These are phyloP conservation scores for Raffaelea albimanens DNA, from an alignment of 2,329 filamentous ascomycete genomes.

Conservation along the genomic window DNA sequence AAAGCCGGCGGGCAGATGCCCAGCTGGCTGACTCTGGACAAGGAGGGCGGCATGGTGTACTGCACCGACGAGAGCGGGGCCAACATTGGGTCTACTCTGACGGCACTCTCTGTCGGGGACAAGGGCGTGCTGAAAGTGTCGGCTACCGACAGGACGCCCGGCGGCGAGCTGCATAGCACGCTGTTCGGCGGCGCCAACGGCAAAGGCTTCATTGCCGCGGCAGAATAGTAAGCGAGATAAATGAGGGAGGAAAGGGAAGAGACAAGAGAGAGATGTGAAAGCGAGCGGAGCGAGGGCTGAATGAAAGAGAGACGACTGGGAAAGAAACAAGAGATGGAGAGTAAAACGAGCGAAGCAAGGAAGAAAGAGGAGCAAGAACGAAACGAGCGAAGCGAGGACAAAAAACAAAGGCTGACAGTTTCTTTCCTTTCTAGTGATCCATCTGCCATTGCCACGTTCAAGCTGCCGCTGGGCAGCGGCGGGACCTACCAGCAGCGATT, in stretches of 20 bases:
- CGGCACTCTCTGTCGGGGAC: conserved; percentile 22
- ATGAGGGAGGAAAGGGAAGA: too few relatives aligned
- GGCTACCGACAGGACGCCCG: conserved; percentile 21
- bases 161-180: conserved; percentile 30
- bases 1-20: conserved; percentile 25
- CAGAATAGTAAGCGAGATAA: conserved; percentile 29
- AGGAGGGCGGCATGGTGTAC: conserved; percentile 22
- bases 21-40: conserved; percentile 27
- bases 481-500: conserved; percentile 24
- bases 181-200: conserved; percentile 29
- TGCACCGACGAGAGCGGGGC: conserved; percentile 26
- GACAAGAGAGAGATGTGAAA: too few relatives aligned
- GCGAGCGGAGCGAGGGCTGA: too few relatives aligned
- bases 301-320: too few relatives aligned
- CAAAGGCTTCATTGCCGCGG: conserved; percentile 29
- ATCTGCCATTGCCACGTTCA: conserved; percentile 33
- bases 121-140: conserved; percentile 22
- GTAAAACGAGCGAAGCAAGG: too few relatives aligned
- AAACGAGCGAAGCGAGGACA: too few relatives aligned
- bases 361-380: too few relatives aligned
- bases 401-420: background rate
- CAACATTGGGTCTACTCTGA: conserved; percentile 24
- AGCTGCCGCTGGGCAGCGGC: conserved; percentile 24
- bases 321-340: background rate
- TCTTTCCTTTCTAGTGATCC: conserved; percentile 22